A percentile compares a stretch with the other conserved stretches of the same genome.
phyloP scores from a whole-genome alignment of 164 flowering plant species.

The Chimonanthus praecox region DNA sequence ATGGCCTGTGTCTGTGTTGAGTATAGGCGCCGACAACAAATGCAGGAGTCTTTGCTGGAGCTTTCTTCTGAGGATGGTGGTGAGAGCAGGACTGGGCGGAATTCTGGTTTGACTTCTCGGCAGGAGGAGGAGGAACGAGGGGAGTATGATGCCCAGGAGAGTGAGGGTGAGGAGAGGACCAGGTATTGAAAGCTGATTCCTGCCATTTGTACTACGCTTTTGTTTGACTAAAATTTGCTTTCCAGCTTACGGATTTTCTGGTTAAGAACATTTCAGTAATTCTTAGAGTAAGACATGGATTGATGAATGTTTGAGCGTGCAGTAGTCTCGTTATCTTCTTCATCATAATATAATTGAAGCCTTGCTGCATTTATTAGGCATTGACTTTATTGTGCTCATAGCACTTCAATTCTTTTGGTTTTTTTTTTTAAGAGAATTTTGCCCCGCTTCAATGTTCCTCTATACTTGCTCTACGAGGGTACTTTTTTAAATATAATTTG shows the following conservation, averaged over 20 bases:
- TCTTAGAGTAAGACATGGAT: not conserved
- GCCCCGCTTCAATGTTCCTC: too few relatives aligned
- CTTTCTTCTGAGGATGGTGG: not conserved
- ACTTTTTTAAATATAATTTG: too few relatives aligned
- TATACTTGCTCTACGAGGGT: too few relatives aligned
- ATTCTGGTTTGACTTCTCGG: slow-evolving; percentile 12
- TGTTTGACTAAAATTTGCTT: not conserved
- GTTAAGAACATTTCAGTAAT: too few relatives aligned
- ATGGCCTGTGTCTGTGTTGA: slow-evolving; percentile 43
- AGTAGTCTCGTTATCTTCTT: not conserved
- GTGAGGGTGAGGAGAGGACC: slow-evolving; percentile 31
- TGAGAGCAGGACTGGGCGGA: slow-evolving; percentile 8
- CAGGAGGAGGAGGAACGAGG: slow-evolving; percentile 10
- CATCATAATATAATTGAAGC: too few relatives aligned
- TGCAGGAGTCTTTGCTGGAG: slow-evolving; percentile 2
- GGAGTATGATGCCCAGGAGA: slow-evolving; percentile 27
- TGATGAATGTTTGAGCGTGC: not conserved
- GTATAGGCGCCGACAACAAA: slow-evolving; percentile 29
- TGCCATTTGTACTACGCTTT: not conserved
- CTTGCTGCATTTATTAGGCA: too few relatives aligned
- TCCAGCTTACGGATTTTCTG: not conserved
- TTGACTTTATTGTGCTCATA: too few relatives aligned
- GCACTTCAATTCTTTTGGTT: too few relatives aligned
- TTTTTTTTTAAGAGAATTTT: too few relatives aligned
- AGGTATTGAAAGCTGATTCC: slow-evolving; percentile 23